Evolutionary conservation across 192 early-diverging fungal species (phyloP), one percentile per base, ranked within the genome.

Genomic region (Backusella tuberculispora): DNA sequence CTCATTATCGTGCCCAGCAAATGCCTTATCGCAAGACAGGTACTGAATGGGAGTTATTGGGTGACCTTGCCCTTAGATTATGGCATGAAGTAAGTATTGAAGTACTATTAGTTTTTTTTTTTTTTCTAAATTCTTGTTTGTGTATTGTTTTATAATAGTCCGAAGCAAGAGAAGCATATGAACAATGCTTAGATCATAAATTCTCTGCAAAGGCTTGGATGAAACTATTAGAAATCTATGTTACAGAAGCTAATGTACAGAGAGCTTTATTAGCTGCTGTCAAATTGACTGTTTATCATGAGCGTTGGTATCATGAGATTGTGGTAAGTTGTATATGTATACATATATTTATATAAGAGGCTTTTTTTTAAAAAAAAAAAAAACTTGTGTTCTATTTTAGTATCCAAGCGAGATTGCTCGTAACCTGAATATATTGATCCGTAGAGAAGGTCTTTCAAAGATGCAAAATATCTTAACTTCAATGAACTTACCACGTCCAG

Each of bases 21-120:
- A 81, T 95, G 42, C 81, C 93, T 34, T 95, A 96, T 76, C 93
- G 95, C 40, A 97, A 97, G 84, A 96, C 95, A 21, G 94, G 93
- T 67, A 93, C 96, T 41, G 98, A 99, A 79, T 99, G 98, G 98
- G 98, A 99, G 81, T 88, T 97, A 26, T 93, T 96, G 68, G 98
- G 97, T 26, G 96, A 99, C 73, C 85, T 99, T 63, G 93, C 94
- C 1, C 84, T 91, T 53, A 90, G 98, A 41, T 82, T 99, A 43
- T 89, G 92, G 63, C 94, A 97, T 71, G 87, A 90, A 67, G 91
- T 92, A 72, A 78, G 42, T 43, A 19, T 21, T 1, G 37, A 26
- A 63, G 13, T 17, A 34, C 5, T 24, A 34, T 5, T 53, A 15
- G 1, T 41, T 47, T 72, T 50, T 63, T 43, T 63, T 73, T 73